Evolutionary conservation across 495 filamentous ascomycete species (phyloP).

Genomic region (Emericellopsis terricola): DNA sequence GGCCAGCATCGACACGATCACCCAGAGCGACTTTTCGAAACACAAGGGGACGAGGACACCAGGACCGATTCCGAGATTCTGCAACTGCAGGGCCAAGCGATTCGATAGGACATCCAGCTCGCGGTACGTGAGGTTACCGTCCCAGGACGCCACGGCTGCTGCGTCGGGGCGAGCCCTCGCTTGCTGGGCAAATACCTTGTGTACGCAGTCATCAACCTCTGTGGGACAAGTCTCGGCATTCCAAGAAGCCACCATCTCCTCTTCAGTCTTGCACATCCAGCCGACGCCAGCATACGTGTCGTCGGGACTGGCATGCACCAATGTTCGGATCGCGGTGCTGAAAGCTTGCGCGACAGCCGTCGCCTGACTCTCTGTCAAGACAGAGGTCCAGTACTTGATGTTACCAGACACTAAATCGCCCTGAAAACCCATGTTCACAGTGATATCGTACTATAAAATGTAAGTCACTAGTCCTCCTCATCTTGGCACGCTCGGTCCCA

Average conservation of each 20-base stretch:
- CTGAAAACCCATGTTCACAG: not conserved
- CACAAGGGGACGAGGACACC: not conserved
- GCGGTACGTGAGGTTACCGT: conserved; percentile 33
- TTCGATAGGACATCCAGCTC: conserved; percentile 20
- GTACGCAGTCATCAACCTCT: not conserved
- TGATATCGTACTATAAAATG: not conserved
- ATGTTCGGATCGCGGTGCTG: not conserved
- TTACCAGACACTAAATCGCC: too few species aligned
- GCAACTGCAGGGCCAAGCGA: conserved; percentile 21
- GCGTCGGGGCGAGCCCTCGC: too few species aligned
- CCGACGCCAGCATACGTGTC: not conserved
- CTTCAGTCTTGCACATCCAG: not conserved
- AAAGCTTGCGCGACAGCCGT: too few species aligned
- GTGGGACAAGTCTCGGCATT: not conserved
- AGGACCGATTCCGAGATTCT: conserved; percentile 5
- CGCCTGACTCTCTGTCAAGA: too few species aligned
- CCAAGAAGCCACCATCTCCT: not conserved
- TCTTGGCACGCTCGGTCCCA: too few species aligned
- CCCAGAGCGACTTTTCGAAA: not conserved
- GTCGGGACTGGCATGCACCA: not conserved
- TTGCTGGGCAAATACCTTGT: not conserved
- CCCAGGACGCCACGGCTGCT: conserved; percentile 22
- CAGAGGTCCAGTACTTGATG: too few species aligned
- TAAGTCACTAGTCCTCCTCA: too few species aligned
- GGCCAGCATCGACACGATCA: not conserved